A percentile compares a stretch with the other conserved stretches of the same genome.
Conservation (phyloP, 352 stramenopile species). For the Pythium sukuiense region DNA sequence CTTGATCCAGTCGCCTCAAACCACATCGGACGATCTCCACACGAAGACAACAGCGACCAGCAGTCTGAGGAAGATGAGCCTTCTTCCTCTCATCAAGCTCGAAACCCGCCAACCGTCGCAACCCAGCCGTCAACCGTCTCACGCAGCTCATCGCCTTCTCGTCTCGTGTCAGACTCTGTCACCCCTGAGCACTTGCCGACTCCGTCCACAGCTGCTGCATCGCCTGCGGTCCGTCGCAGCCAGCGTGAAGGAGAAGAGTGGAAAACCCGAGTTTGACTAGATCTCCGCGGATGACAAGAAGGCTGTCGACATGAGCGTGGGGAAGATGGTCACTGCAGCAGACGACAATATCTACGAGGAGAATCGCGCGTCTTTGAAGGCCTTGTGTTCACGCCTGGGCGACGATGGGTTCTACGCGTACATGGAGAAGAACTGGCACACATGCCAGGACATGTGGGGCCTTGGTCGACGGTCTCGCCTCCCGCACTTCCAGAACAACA, state of each 20-base stretch:
- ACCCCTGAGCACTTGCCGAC: too few species aligned
- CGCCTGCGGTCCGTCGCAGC: too few species aligned
- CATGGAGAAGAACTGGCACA: conserved; percentile 30
- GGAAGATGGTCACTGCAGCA: conserved; percentile 7
- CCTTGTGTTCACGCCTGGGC: background rate
- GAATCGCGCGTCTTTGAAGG: background rate
- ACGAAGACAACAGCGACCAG: too few species aligned
- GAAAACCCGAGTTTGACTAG: conserved; percentile 1
- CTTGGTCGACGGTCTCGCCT: background rate
- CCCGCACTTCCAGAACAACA: background rate
- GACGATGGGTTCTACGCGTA: conserved; percentile 23
- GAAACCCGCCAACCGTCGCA: too few species aligned
- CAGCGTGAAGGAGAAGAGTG: background rate
- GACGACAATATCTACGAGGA: conserved; percentile 12
- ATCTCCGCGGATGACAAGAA: background rate
- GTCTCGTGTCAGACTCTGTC: too few species aligned
- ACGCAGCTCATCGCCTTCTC: too few species aligned
- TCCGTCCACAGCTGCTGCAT: too few species aligned
- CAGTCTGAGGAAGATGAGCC: too few species aligned
- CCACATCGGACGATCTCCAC: too few species aligned
- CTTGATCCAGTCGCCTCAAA: too few species aligned
- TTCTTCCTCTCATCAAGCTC: too few species aligned
- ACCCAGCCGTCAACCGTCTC: too few species aligned
- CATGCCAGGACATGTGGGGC: conserved; percentile 25
- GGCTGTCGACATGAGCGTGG: background rate